Evolutionary conservation across 345 rosid genomes (phyloP).

Genomic region (Salix exigua): DNA sequence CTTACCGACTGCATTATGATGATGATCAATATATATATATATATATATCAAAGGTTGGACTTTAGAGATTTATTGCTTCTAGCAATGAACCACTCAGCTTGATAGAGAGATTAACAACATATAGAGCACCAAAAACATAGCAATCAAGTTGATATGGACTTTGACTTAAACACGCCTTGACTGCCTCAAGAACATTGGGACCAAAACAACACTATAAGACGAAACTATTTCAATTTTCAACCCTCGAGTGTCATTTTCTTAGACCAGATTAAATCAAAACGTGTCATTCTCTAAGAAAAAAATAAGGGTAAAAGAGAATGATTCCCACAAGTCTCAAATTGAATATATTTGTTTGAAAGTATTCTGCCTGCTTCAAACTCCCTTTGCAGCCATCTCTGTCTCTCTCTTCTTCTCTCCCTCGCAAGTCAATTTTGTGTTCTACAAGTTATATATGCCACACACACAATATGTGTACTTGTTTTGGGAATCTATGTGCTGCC

Average conservation of each 20-base stretch:
- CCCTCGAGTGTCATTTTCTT: slow-evolving; percentile 8
- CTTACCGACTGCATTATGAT: no score
- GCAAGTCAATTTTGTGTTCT: background rate
- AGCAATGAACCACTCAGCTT: background rate
- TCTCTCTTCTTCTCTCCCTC: background rate
- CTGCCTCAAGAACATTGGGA: background rate
- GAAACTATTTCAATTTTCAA: background rate
- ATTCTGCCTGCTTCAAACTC: background rate
- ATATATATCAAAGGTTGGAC: background rate
- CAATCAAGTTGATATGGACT: background rate
- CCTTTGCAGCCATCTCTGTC: background rate
- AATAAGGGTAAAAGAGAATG: background rate
- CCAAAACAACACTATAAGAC: background rate
- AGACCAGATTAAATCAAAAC: background rate
- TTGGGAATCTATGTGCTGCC: slow-evolving; percentile 13
- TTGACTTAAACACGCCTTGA: background rate
- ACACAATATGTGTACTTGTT: background rate
- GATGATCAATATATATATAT: no score
- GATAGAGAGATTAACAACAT: background rate
- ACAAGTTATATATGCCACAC: slow-evolving; percentile 5
- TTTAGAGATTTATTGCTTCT: slow-evolving; percentile 7
- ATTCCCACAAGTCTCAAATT: slow-evolving; percentile 23
- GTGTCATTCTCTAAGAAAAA: background rate
- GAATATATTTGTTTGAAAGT: background rate
- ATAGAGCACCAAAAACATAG: background rate